A percentile compares a stretch with the other conserved stretches of the same genome.
Evolutionary conservation across 331 rosid genomes (phyloP).

Genomic region (Malus hybrid): DNA sequence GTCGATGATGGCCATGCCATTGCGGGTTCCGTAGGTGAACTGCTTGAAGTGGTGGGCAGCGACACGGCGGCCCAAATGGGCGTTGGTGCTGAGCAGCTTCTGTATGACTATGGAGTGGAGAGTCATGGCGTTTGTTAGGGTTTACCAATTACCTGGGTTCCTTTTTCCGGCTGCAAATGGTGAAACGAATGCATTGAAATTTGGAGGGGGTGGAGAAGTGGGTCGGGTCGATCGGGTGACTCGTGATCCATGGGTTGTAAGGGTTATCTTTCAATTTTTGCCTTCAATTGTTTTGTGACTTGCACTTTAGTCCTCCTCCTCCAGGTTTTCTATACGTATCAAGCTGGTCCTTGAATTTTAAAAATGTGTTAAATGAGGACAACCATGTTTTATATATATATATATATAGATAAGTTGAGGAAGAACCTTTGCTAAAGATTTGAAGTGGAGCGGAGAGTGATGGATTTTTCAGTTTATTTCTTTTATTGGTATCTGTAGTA

Average conservation of each 20-base stretch:
- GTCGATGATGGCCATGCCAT: constrained; percentile 62
- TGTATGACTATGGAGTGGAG: constrained; percentile 73
- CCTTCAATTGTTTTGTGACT: no score
- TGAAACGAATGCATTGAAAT: not conserved
- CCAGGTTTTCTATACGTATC: no score
- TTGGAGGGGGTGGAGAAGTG: not conserved
- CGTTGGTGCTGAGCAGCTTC: constrained; percentile 76
- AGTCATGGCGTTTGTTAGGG: constrained; percentile 37
- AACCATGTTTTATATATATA: no score
- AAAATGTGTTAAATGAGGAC: no score
- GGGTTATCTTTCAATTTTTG: not conserved
- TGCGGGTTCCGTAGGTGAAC: constrained; percentile 62
- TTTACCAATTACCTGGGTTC: not conserved
- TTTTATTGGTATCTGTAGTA: no score
- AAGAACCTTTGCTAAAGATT: no score
- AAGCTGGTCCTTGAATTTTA: no score
- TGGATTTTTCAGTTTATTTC: no score
- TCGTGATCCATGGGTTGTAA: not conserved
- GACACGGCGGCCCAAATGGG: constrained; percentile 57
- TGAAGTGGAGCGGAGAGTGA: no score
- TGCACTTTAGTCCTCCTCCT: no score
- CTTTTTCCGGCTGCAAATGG: not conserved
- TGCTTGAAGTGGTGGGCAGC: constrained; percentile 65
- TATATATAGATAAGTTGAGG: no score
- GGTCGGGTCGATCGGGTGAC: not conserved